These are phyloP conservation scores for Salmacisia buchloeana DNA, from an alignment of 1,284 basidiomycete species.

Conservation along the genomic window DNA sequence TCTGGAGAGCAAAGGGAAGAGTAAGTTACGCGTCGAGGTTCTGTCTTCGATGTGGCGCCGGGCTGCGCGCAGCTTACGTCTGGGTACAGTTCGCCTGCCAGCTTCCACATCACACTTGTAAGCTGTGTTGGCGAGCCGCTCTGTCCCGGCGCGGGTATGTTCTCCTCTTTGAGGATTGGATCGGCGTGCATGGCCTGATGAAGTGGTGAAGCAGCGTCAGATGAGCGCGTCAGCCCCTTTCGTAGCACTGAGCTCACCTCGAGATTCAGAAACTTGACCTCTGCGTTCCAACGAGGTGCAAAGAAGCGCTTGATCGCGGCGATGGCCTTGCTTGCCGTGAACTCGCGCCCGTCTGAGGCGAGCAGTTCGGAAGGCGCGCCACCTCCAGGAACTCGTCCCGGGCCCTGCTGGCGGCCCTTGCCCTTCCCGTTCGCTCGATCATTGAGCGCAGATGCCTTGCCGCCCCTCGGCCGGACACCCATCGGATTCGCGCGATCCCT, in stretches of 20 bases:
- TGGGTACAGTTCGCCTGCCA: conserved; percentile 70
- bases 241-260: conserved; percentile 43
- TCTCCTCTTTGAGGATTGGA: conserved; percentile 63
- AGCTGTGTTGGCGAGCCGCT: conserved; percentile 61
- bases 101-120: conserved; percentile 75
- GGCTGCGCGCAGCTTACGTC: conserved; percentile 55
- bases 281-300: conserved; percentile 31
- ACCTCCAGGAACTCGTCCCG: conserved; percentile 10
- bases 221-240: background rate
- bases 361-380: background rate
- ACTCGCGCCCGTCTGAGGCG: conserved; percentile 2
- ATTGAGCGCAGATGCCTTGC: background rate
- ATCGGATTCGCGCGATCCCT: conserved; percentile 22
- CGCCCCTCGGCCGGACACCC: background rate
- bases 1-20: conserved; percentile 53
- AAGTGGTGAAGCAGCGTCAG: background rate
- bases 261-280: conserved; percentile 66
- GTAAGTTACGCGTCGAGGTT: conserved; percentile 16
- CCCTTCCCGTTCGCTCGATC: conserved; percentile 14
- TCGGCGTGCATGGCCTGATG: conserved; percentile 64
- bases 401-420: background rate
- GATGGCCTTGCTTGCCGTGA: conserved; percentile 13
- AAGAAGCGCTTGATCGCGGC: conserved; percentile 36
- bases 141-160: conserved; percentile 64
- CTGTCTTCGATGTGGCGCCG: background rate